Evolutionary conservation across 2,329 filamentous ascomycete genomes (phyloP).

Genomic region (Fusarium sp.): DNA sequence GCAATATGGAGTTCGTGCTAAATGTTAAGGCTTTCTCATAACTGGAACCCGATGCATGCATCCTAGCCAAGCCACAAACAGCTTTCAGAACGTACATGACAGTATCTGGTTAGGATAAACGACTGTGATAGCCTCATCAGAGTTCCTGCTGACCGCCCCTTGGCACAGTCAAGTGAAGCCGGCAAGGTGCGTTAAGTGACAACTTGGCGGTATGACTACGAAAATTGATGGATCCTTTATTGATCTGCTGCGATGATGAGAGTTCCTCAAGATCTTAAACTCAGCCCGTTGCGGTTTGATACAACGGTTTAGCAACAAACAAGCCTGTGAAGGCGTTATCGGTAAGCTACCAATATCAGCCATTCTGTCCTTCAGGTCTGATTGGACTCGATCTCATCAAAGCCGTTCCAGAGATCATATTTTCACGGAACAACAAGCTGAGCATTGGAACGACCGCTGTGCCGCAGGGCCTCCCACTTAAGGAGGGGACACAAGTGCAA

Average conservation of each 20-base stretch:
- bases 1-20: background rate
- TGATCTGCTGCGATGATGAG: background rate
- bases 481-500: slow-evolving; percentile 20
- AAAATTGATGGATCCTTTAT: background rate
- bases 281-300: background rate
- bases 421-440: slow-evolving; percentile 14
- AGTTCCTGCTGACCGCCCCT: background rate
- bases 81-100: slow-evolving; percentile 18
- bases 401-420: slow-evolving; percentile 23
- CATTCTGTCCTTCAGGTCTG: slow-evolving; percentile 16
- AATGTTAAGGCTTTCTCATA: slow-evolving; percentile 13
- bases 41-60: slow-evolving; percentile 28
- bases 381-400: slow-evolving; percentile 33
- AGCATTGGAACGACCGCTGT: slow-evolving; percentile 9
- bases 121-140: background rate
- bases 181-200: background rate
- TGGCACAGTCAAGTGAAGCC: background rate
- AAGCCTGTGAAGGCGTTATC: background rate
- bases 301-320: background rate
- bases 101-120: background rate
- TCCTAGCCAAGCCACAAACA: slow-evolving; percentile 13
- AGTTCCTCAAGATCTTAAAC: slow-evolving; percentile 23
- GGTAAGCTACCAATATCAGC: slow-evolving; percentile 1
- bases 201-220: background rate
- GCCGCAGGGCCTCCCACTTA: slow-evolving; percentile 14